Conservation (phyloP, 2,329 filamentous ascomycete genomes). For the Biscogniauxia mediterranea region DNA sequence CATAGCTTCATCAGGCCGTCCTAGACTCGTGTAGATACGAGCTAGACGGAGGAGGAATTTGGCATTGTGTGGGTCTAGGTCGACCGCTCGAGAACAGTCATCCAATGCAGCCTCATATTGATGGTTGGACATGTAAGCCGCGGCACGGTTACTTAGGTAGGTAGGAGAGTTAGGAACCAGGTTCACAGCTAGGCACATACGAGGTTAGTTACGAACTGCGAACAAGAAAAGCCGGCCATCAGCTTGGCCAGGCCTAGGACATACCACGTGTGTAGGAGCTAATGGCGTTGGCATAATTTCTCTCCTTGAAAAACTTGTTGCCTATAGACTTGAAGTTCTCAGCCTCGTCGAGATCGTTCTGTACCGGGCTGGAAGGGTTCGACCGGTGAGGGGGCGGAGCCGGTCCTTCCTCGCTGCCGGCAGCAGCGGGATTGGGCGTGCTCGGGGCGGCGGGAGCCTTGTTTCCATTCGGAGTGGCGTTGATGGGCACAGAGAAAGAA, state of each 20-base stretch:
- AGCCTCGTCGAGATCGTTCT: slow-evolving; percentile 66
- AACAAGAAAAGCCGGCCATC: not conserved
- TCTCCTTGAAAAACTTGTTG: slow-evolving; percentile 96
- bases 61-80: slow-evolving; percentile 79
- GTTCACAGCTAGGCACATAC: slow-evolving; percentile 76
- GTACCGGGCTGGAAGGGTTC: slow-evolving; percentile 57
- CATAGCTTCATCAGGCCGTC: slow-evolving; percentile 82
- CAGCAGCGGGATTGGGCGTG: slow-evolving; percentile 40
- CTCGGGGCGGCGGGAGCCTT: slow-evolving; percentile 44
- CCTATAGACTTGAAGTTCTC: slow-evolving; percentile 90
- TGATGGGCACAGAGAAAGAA: slow-evolving; percentile 49
- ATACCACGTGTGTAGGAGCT: slow-evolving; percentile 93
- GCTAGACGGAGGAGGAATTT: slow-evolving; percentile 88
- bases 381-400: slow-evolving; percentile 71
- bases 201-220: slow-evolving; percentile 11
- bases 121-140: slow-evolving; percentile 86
- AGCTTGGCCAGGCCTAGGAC: slow-evolving; percentile 14
- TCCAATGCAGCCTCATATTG: slow-evolving; percentile 78
- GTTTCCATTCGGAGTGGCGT: slow-evolving; percentile 40
- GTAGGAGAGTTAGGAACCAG: slow-evolving; percentile 82
- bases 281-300: slow-evolving; percentile 84
- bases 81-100: slow-evolving; percentile 79
- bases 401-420: slow-evolving; percentile 48
- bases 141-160: slow-evolving; percentile 92
- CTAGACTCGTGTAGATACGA: slow-evolving; percentile 84